Evolutionary conservation across 805 yeast genomes (phyloP), one percentile per base, ranked within the genome.

Genomic region (Zygoascus flipseniorum): DNA sequence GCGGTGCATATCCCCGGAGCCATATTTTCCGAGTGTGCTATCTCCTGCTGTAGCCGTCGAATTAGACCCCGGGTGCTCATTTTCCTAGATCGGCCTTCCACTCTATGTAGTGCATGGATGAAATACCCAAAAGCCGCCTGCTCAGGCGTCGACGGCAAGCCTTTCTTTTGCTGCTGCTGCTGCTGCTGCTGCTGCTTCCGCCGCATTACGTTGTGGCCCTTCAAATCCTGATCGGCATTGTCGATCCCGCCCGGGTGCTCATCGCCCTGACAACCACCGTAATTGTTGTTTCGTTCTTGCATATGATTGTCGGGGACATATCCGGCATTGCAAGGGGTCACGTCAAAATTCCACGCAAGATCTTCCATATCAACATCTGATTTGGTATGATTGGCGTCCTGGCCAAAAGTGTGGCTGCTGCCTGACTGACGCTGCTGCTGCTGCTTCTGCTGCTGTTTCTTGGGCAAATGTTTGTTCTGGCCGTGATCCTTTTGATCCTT

Each of bases 1-100:
- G 58, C 56, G 9, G 51, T 48, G 8, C 56, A 44, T 9, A 55
- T 42, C n/a, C 58, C 58, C 8, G 58, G 58, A 13, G 35, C 47
- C 47, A 13, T 26, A 13, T 31, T 11, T 32, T 55, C 58, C 31
- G 35, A 46, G 31, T n/a, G 16, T 13, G 37, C 32, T 32, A 50
- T 53, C 32, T 47, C 31, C 13, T 43, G 16, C 8, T 42, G 47
- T 47, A 55, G 31, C 13, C 50, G 48, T 37, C 31, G 20, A 16
- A 52, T 45, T n/a, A 43, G 26, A 16, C 18, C 35, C 16, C 41
- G 41, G 19, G 50, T 53, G n/a, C 18, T 16, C 18, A 39, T 14
- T 23, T 32, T 43, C 31, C 46, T 46, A 10, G 56, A 56, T 31
- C 58, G 51, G 13, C 19, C 37, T 18, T 47, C 43, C 19, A 55